Evolutionary conservation across 129 eudicot genomes (phyloP), one percentile per base, ranked within the genome.

Genomic region (Ambrosia artemisiifolia): DNA sequence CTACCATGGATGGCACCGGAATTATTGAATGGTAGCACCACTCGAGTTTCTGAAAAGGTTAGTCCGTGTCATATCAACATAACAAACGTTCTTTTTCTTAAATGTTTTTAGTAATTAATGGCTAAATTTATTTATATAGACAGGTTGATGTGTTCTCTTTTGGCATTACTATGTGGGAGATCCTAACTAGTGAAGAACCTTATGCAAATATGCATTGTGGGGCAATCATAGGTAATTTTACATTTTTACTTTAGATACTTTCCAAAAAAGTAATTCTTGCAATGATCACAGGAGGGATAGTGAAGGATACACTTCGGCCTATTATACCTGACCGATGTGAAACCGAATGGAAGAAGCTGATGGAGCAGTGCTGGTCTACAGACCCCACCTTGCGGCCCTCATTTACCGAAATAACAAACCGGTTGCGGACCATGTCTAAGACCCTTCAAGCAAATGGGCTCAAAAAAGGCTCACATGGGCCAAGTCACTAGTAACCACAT

Each of bases 1-100:
- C 85, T 91, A 50, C 93, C 95, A 38, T 88, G 95, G 97, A 91
- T 91, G 97, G 95, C 97, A 47, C 97, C 95, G 5, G 97, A 91
- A 77, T 73, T 91, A 73, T 83, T 88, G 80, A 91, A 80, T 53
- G 97, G 96, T 36, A 88, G 88, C 74, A 86, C 87, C 75, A 84
- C 65, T 28, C 85, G 84, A 60, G 97, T 91, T 59, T 86, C 97
- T 33, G 96, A 88, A 59, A 91, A 88, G 90, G 97, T 88, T 68
- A 76, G 70, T 28, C 28, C 50, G 30, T 6, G 62, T 20, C n/a
- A 16, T 63, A 30, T 60, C 18, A 30, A 32, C 65, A 59, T 13
- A 11, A 28, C 40, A 59, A 12, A 11, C 3, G 28, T 5, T 5
- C 10, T 6, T 59, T 4, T 28, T 11, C 12, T 1, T 13, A 5